These are phyloP conservation scores for Wolfiporia cocos DNA, from an alignment of 1,284 basidiomycete genomes.

Conservation along the genomic window DNA sequence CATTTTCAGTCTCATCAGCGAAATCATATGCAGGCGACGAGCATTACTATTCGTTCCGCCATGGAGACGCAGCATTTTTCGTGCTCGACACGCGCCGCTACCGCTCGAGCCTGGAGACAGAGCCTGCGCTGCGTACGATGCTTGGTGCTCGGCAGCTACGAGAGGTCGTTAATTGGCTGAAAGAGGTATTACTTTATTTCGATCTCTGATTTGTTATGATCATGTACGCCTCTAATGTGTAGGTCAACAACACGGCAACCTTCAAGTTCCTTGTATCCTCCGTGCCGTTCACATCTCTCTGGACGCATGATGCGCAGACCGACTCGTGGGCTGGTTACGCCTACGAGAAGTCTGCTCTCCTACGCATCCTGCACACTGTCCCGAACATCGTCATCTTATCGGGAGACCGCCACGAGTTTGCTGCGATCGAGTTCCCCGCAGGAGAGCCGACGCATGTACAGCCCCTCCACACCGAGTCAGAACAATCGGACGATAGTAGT, in stretches of 20 bases:
- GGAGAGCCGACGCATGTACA: constrained; percentile 31
- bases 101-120: constrained; percentile 44
- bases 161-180: constrained; percentile 63
- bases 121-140: constrained; percentile 51
- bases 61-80: constrained; percentile 74
- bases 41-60: constrained; percentile 62
- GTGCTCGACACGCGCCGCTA: constrained; percentile 74
- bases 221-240: no score
- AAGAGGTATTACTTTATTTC: no score
- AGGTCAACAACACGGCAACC: constrained; percentile 70
- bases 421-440: constrained; percentile 56
- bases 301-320: constrained; percentile 59
- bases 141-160: constrained; percentile 66
- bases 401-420: constrained; percentile 80
- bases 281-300: constrained; percentile 76
- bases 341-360: constrained; percentile 53
- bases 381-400: constrained; percentile 69
- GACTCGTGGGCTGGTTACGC: constrained; percentile 75
- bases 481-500: no score
- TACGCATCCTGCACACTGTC: constrained; percentile 57
- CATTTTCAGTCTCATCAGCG: no score
- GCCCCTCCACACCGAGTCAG: no score
- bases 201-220: no score
- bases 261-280: constrained; percentile 81
- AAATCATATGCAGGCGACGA: constrained; percentile 35